Evolutionary conservation across 495 filamentous ascomycete genomes (phyloP), one percentile per base, ranked within the genome.

Genomic region (Lepidopterella palustris): DNA sequence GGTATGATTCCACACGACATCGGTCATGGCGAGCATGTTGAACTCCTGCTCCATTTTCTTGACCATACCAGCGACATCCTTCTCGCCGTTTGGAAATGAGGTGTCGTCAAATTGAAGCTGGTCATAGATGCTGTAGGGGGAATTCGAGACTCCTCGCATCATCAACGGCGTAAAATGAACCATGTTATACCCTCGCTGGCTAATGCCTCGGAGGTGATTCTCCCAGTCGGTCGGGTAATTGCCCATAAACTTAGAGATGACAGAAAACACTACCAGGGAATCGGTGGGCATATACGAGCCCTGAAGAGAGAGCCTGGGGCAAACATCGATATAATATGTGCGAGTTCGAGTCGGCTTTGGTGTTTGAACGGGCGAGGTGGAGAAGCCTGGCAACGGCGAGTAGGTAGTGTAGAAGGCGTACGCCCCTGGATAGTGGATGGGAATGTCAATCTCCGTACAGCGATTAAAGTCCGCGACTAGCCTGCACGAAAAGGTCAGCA

Each of bases 1-100:
- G 24, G 95, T 99, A 72, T 99, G 95, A 64, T 99, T 99, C 83
- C 90, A 92, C 24, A 99, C 95, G 49, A 99, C 91, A 70, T 99
- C 95, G 2, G 93, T 96, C 76, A 99, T 71, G 62, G 88, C 90
- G 47, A 97, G 78, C 49, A 99, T 75, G 0, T 87, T 87, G 70
- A 92, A 83, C 40, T 95, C 84, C 26, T 87, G 82, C 70, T 95
- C 89, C 83, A 99, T 87, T 70, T 81, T 88, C 23, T 81, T 72
- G 51, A 95, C 82, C 74, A 99, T 77, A 23, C 81, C 75, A 56
- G 84, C 75, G 53, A 97, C 80, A 71, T 97, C 92, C 57, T 85
- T 75, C 70, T 97, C 92, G 42, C 95, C 95, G 56, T 84, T 83
- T 2, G 92, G 90, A 66, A 99, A 97, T 51, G 82, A 80, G 6